Conservation (phyloP, 1,139 yeast species). For the Spathaspora sp. region DNA sequence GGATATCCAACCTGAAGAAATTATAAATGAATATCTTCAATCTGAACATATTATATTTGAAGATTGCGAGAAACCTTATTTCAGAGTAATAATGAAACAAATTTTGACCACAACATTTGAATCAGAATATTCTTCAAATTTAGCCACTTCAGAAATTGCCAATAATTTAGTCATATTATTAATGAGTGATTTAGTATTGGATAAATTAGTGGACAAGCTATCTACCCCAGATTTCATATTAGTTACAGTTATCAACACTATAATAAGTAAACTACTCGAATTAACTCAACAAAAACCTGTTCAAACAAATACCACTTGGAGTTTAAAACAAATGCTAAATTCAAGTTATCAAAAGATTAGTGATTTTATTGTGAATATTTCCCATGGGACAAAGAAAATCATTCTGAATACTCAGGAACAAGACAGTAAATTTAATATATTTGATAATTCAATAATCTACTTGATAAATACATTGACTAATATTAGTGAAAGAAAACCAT, state of each 20-base stretch:
- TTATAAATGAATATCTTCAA: constrained; percentile 16
- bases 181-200: constrained; percentile 36
- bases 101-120: constrained; percentile 22
- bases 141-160: constrained; percentile 30
- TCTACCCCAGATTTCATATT: constrained; percentile 32
- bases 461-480: constrained; percentile 29
- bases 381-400: constrained; percentile 8
- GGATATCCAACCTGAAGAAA: constrained; percentile 4
- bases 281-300: background rate
- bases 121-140: constrained; percentile 10
- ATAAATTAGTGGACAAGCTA: constrained; percentile 27
- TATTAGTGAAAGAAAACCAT: constrained; percentile 29
- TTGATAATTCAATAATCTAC: constrained; percentile 23
- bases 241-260: constrained; percentile 13
- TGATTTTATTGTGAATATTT: constrained; percentile 12
- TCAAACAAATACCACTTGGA: background rate
- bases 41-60: constrained; percentile 21
- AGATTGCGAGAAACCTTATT: constrained; percentile 16
- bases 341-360: constrained; percentile 14
- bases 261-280: constrained; percentile 4
- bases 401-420: constrained; percentile 1
- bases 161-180: constrained; percentile 27
- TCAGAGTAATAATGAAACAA: constrained; percentile 24
- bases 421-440: constrained; percentile 6
- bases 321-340: background rate